Base-by-base conservation (phyloP, 2,329 filamentous ascomycete genomes). In the Trichoderma sp. region DNA sequence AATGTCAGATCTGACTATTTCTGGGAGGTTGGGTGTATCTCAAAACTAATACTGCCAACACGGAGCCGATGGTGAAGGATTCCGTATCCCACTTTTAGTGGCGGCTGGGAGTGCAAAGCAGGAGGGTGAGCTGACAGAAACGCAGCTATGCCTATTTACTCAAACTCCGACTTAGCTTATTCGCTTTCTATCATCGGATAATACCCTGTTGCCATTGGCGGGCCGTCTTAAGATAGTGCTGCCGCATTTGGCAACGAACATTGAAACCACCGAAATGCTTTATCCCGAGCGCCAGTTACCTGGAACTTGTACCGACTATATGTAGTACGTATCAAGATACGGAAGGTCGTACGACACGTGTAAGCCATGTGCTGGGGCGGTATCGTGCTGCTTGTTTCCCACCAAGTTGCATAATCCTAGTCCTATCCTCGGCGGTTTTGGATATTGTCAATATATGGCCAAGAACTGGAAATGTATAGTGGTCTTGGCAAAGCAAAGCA, bases 301-400 rank as follows among this genome's bases (percentile, higher is more conserved):
- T 35, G 27, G 29, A 13, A 8, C 13, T 14, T 47, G 13, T n/a
- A 19, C n/a, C 37, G 35, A 16, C 40, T 49, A 24, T 10, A 14
- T 35, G 0, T 27, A 13, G 43, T 49, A 27, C 16, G 10, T 49
- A 0, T 27, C 19, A 56, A 37, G 24, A 49, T 61, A 56, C 52
- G 52, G n/a, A 27, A 47, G 16, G 37, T 66, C 3, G 37, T 57
- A 66, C 53, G 11, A 29, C 52, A 43, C 27, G 21, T 66, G 63
- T 27, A n/a, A 57, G 40, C 37, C n/a, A 57, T 49, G 29, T 8
- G n/a, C 21, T n/a, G n/a, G 27, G 6, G 29, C 14, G 5, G 35
- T 27, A 58, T 58, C 35, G 27, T 24, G n/a, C 43, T 6, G 3
- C 33, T 8, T 10, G 11, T 4, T 19, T n/a, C n/a, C 24, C 24